A percentile compares a stretch with the other conserved stretches of the same genome.
Conservation (phyloP, 2,329 filamentous ascomycete species). For the Cladosporium sp. region DNA sequence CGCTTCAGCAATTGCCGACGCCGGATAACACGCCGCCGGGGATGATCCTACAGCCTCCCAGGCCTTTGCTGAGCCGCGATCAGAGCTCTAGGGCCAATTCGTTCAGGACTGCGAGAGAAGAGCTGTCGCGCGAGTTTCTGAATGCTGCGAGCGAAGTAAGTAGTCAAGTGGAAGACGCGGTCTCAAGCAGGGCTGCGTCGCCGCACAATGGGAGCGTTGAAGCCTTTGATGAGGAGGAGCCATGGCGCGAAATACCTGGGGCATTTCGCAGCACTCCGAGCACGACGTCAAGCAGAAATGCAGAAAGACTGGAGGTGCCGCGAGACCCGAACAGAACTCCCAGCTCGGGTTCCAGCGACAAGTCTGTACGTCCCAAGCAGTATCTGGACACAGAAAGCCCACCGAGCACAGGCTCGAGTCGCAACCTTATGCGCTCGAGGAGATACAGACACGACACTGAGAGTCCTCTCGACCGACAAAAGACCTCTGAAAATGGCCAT, state of each 20-base stretch:
- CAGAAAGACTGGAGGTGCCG: background rate
- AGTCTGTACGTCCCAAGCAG: slow-evolving; percentile 5
- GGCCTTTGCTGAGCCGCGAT: slow-evolving; percentile 7
- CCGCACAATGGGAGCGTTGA: background rate
- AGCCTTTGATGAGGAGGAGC: background rate
- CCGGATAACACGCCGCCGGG: slow-evolving; percentile 7
- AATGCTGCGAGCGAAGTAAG: background rate
- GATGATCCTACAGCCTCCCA: slow-evolving; percentile 5
- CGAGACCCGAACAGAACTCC: background rate
- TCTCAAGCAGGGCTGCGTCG: background rate
- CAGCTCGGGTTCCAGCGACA: slow-evolving; percentile 4
- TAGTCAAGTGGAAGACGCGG: slow-evolving; percentile 1
- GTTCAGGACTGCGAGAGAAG: slow-evolving; percentile 12
- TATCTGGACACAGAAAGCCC: slow-evolving; percentile 7
- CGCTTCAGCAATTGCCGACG: slow-evolving; percentile 7
- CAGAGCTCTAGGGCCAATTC: slow-evolving; percentile 5
- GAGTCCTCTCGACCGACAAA: slow-evolving; percentile 1
- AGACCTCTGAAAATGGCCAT: background rate
- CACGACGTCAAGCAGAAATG: background rate
- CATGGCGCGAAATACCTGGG: slow-evolving; percentile 7
- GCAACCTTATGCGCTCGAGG: background rate
- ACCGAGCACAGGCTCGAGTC: slow-evolving; percentile 8
- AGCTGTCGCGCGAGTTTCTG: slow-evolving; percentile 9
- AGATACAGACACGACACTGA: slow-evolving; percentile 2
- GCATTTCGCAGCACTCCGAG: slow-evolving; percentile 7